Base-by-base conservation (phyloP, 2,329 filamentous ascomycete genomes). In the Magnaporthiopsis incrustans region DNA sequence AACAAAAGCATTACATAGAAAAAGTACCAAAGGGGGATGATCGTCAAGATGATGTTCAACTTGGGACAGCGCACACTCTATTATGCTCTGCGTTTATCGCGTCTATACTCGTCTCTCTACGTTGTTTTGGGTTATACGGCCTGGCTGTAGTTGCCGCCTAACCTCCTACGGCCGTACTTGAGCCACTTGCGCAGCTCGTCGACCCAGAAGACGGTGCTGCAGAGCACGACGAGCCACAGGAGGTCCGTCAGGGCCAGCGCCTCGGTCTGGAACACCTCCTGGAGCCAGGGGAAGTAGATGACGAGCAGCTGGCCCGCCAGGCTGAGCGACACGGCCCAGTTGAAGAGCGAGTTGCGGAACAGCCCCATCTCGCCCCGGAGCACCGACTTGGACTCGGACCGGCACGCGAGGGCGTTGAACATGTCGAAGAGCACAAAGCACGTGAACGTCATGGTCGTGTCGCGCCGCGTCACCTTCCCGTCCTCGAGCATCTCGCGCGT, bases 361-460 rank as follows among this genome's bases (percentile, higher is more conserved):
- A 96, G 75, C 11, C 89, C 86, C 62, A 96, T 82, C 73, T 99
- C 93, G 57, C 95, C 94, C 32, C 89, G 84, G 4, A 99, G 83
- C 6, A 99, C 82, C 14, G 91, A 96, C 75, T 98, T 98, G 67
- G 85, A 87, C 73, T 97, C 93, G 10, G 90, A 96, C 60, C 95
- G 91, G 77, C 95, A 99, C 22, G 91, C 89, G 27, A 99, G 82
- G 1, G 95, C 95, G 76, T 99, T 98, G 82, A 98, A 97, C 95
- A 99, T 99, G 81, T 99, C 95, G 76, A 98, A 99, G 63, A 99
- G 85, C 59, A 99, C 95, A 73, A 99, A 99, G 77, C 93, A 97
- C 7, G 95, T 99, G 74, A 99, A 99, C 0, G 95, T 98, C 90
- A 99, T 97, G 68, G 95, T 99, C 1, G 95, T 99, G 77, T 99